A percentile compares a stretch with the other conserved stretches of the same genome.
Conservation (phyloP, 129 eudicot genomes). For the Deinandra increscens region DNA sequence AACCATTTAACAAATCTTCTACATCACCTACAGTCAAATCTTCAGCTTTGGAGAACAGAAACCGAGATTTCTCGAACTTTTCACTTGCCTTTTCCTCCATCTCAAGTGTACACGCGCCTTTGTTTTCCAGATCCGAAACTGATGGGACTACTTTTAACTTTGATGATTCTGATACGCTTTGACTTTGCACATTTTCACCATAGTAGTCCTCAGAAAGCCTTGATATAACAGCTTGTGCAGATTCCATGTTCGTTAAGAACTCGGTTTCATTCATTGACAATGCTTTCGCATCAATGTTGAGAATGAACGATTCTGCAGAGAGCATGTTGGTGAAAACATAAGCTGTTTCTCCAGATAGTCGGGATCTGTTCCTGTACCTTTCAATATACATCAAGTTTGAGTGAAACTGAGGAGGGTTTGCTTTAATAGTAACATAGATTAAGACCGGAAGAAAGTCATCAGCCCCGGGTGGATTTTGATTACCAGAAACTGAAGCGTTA, state of each 20-base stretch:
- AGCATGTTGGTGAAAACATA: conserved; percentile 83
- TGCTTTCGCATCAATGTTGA: conserved; percentile 57
- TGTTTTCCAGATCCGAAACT: conserved; percentile 68
- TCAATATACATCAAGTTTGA: conserved; percentile 72
- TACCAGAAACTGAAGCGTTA: conserved; percentile 55
- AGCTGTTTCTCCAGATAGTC: conserved; percentile 67
- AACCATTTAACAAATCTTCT: conserved; percentile 63
- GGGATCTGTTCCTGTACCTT: conserved; percentile 57
- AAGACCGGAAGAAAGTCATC: conserved; percentile 91
- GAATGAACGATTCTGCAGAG: conserved; percentile 74
- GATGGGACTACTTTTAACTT: conserved; percentile 43
- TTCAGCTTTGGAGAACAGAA: conserved; percentile 58
- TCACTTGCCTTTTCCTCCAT: conserved; percentile 45
- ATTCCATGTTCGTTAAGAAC: conserved; percentile 62
- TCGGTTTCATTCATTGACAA: conserved; percentile 80
- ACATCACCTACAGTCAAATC: conserved; percentile 70
- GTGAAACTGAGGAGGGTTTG: conserved; percentile 86
- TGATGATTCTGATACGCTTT: conserved; percentile 17
- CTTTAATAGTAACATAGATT: conserved; percentile 74
- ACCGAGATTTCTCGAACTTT: conserved; percentile 52
- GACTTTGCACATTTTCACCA: conserved; percentile 26
- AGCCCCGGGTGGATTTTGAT: conserved; percentile 87
- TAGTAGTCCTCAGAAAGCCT: conserved; percentile 44
- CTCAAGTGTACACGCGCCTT: conserved; percentile 54
- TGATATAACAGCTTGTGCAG: conserved; percentile 52